Evolutionary conservation across 2,329 filamentous ascomycete genomes (phyloP).

Genomic region (Aspergillus spinulosporus): DNA sequence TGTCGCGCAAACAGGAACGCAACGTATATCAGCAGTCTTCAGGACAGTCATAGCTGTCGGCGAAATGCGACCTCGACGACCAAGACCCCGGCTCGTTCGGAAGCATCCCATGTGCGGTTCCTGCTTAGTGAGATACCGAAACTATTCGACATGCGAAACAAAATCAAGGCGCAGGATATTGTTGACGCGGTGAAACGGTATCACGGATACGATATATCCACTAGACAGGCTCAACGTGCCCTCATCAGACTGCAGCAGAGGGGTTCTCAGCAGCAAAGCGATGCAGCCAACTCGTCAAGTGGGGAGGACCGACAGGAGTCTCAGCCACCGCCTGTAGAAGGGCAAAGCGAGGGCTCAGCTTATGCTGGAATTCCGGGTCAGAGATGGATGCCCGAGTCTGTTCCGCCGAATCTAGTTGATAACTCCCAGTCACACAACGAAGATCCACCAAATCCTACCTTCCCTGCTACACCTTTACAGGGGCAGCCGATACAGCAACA

Average conservation of each 20-base stretch:
- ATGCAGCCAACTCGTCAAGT: slow-evolving; percentile 26
- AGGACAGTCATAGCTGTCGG: slow-evolving; percentile 42
- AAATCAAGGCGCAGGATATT: slow-evolving; percentile 40
- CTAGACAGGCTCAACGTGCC: slow-evolving; percentile 42
- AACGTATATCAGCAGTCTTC: slow-evolving; percentile 43
- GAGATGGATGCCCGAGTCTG: slow-evolving; percentile 36
- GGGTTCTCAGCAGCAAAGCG: slow-evolving; percentile 25
- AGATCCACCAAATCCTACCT: slow-evolving; percentile 22
- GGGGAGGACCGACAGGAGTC: slow-evolving; percentile 29
- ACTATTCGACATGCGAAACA: slow-evolving; percentile 41
- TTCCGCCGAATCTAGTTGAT: slow-evolving; percentile 31
- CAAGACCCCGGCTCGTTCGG: slow-evolving; percentile 40
- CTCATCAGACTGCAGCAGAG: slow-evolving; percentile 39
- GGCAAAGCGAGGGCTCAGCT: slow-evolving; percentile 27
- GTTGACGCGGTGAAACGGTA: slow-evolving; percentile 44
- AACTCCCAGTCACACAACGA: slow-evolving; percentile 26
- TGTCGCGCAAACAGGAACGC: slow-evolving; percentile 43
- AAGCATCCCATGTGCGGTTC: slow-evolving; percentile 43
- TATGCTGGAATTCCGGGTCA: slow-evolving; percentile 32
- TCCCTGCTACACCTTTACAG: slow-evolving; percentile 23
- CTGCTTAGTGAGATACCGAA: slow-evolving; percentile 42
- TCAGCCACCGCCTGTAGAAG: slow-evolving; percentile 28
- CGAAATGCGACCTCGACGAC: slow-evolving; percentile 30
- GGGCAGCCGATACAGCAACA: slow-evolving; percentile 23
- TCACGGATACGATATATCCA: slow-evolving; percentile 43